Conservation (phyloP, 495 filamentous ascomycete species). For the Penicillium bialowiezense region DNA sequence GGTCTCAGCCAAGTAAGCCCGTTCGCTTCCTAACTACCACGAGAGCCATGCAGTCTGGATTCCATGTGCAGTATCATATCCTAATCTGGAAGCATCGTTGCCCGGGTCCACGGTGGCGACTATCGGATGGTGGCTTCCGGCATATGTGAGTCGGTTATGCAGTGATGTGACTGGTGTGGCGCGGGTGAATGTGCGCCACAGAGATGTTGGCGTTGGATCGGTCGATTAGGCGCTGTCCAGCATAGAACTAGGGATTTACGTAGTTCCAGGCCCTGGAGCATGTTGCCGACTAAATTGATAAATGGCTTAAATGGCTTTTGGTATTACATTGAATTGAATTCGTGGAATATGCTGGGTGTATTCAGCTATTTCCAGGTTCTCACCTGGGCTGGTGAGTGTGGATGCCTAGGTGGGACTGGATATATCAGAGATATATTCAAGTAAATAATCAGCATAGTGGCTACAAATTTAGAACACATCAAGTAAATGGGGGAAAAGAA, state of each 20-base stretch:
- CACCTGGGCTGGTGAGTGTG: too few relatives aligned
- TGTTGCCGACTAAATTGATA: not conserved
- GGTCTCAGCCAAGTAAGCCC: constrained; percentile 9
- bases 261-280: not conserved
- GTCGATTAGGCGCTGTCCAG: constrained; percentile 7
- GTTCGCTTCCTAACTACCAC: constrained; percentile 12
- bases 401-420: too few relatives aligned
- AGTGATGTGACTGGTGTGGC: constrained; percentile 27
- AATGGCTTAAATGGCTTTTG: too few relatives aligned
- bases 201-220: constrained; percentile 11
- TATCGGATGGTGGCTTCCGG: constrained; percentile 3
- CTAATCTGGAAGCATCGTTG: constrained; percentile 1
- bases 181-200: constrained; percentile 15
- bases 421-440: too few relatives aligned
- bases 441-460: too few relatives aligned
- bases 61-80: constrained; percentile 24
- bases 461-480: too few relatives aligned
- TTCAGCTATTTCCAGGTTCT: too few relatives aligned
- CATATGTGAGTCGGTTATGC: constrained; percentile 15
- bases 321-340: too few relatives aligned
- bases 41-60: not conserved
- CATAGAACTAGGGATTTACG: not conserved
- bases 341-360: too few relatives aligned
- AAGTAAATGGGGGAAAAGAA: too few relatives aligned
- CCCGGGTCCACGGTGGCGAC: too few relatives aligned